Conservation (phyloP, 2,329 filamentous ascomycete species). For the Colletotrichum sp. region DNA sequence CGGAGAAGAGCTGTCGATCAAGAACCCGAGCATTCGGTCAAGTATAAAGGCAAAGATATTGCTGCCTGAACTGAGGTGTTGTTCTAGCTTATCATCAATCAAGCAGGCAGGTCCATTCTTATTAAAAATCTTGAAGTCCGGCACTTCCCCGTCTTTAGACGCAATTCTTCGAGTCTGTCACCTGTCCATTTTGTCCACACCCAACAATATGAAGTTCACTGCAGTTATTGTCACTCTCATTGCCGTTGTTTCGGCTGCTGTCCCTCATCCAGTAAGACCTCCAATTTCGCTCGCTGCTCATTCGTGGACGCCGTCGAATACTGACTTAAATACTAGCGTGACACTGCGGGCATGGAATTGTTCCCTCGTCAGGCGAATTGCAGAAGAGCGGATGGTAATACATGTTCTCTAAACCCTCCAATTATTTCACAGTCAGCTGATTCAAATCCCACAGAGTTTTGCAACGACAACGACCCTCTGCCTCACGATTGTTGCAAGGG, state of each 20-base stretch:
- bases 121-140: neutral
- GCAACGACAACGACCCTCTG: neutral
- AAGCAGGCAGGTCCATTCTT: neutral
- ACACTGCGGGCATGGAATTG: neutral
- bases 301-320: neutral
- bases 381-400: neutral
- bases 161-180: neutral
- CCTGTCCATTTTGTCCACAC: accelerated
- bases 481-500: neutral
- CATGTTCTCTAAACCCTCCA: neutral
- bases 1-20: neutral
- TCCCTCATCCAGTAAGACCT: neutral
- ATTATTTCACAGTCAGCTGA: neutral
- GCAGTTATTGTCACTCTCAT: neutral
- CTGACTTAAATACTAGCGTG: neutral
- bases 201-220: neutral
- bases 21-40: neutral
- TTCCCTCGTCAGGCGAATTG: neutral
- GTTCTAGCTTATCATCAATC: neutral
- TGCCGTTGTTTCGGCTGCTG: neutral
- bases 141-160: neutral
- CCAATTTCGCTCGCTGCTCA: no score
- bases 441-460: neutral
- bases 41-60: neutral
- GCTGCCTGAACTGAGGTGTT: neutral